Evolutionary conservation across 257 asterid species (phyloP), one percentile per base, ranked within the genome.

Genomic region (Lithospermum erythrorhizon): DNA sequence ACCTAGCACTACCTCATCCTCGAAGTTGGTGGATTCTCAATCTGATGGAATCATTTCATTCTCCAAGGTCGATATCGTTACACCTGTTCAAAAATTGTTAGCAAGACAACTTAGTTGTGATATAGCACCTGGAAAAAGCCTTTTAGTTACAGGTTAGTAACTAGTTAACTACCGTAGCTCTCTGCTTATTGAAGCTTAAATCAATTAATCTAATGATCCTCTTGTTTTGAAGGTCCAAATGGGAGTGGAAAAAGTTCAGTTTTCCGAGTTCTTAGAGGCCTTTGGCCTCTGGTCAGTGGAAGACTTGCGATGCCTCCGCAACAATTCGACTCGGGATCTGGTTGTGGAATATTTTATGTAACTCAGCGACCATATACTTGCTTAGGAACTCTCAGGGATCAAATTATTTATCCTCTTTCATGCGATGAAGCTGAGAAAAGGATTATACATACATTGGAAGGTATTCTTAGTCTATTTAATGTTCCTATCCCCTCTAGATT

Each of bases 181-280:
- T 55, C 20, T 67, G n/a, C 48, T 20, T 45, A 16, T 17, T 21
- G 41, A 13, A 11, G 21, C 60, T 23, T 13, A 41, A 14, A 11
- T 25, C 19, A 14, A 23, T 17, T 56, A 23, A 55, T 22, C 21
- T 23, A 56, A 15, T 56, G 37, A 0, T n/a, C 48, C 0, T 57
- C 58, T 29, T 49, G 41, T 65, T 72, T 65, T 78, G 70, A 76
- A 93, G 97, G 99, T 70, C 99, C 99, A 68, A 93, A 93, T 75
- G 99, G 99, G 70, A 93, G 97, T 76, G 99, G 99, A 55, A 89
- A 93, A 82, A 93, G 99, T 75, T 93, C 99, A 15, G 75, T 93
- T 72, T 93, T 93, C 81, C 73, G 99, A 82, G 99, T 89, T 60
- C 95, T 93, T 59, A 81, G 96, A 59, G 97, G 95, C 64, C 94